These are phyloP conservation scores for baker's yeast (Saccharomyces cerevisiae) DNA, from an alignment of 805 yeast genomes.

Conservation along the genomic window DNA sequence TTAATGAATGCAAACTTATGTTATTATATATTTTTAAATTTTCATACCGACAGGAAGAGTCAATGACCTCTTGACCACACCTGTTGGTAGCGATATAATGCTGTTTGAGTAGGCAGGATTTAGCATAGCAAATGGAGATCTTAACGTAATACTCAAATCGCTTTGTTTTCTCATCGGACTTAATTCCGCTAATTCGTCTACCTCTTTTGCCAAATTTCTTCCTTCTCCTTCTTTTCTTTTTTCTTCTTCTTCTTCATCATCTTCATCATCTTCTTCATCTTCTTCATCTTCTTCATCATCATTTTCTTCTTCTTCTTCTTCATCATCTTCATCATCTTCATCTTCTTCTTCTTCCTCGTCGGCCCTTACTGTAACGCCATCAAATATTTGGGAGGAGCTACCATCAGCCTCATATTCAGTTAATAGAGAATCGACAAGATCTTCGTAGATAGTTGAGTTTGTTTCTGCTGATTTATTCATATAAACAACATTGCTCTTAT, in stretches of 20 bases:
- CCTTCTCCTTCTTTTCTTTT: neutral
- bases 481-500: constrained; percentile 5
- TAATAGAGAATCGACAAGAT: constrained; percentile 9
- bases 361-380: neutral
- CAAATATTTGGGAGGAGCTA: constrained; percentile 3
- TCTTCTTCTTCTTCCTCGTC: constrained; percentile 10
- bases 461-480: neutral
- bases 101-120: constrained; percentile 7
- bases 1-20: neutral
- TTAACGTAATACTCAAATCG: constrained; percentile 4
- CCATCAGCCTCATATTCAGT: constrained; percentile 9
- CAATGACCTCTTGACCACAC: constrained; percentile 21
- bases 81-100: constrained; percentile 13
- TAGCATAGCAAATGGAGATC: constrained; percentile 6
- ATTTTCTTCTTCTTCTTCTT: constrained; percentile 3
- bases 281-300: constrained; percentile 4
- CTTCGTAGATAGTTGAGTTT: constrained; percentile 4
- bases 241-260: neutral
- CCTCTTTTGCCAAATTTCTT: neutral
- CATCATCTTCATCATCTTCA: neutral
- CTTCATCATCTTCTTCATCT: neutral
- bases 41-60: constrained; percentile 28
- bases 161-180: neutral
- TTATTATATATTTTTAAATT: constrained; percentile 7
- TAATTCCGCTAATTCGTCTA: neutral